A percentile compares a stretch with the other conserved stretches of the same genome.
Evolutionary conservation across 1,139 yeast species (phyloP).

Genomic region (Blastobotrys apis): DNA sequence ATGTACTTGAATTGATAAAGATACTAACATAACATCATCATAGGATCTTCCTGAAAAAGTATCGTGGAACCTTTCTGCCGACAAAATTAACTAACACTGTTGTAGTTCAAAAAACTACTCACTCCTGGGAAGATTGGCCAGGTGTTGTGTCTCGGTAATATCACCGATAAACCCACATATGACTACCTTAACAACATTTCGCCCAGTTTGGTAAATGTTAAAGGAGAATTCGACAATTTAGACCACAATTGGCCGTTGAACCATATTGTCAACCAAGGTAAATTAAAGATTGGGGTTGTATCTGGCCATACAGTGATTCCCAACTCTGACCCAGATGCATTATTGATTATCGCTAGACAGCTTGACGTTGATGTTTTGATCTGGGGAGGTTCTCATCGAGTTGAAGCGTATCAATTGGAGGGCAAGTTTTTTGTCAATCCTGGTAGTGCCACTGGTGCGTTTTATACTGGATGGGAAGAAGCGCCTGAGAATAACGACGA

Average conservation of each 20-base stretch:
- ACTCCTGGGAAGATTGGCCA: slow-evolving; percentile 79
- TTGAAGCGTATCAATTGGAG: slow-evolving; percentile 88
- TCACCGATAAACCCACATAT: slow-evolving; percentile 61
- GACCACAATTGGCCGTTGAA: slow-evolving; percentile 52
- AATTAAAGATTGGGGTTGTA: slow-evolving; percentile 74
- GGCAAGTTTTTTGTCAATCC: slow-evolving; percentile 93
- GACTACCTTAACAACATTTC: slow-evolving; percentile 64
- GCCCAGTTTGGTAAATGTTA: slow-evolving; percentile 68
- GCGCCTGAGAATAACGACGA: slow-evolving; percentile 35
- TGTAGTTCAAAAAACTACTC: slow-evolving; percentile 66
- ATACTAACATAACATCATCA: slow-evolving; percentile 11
- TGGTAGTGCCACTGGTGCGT: slow-evolving; percentile 95
- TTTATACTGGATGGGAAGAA: slow-evolving; percentile 48
- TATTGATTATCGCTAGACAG: slow-evolving; percentile 79
- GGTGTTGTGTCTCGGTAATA: slow-evolving; percentile 81
- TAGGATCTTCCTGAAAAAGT: slow-evolving; percentile 42
- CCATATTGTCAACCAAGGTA: slow-evolving; percentile 62
- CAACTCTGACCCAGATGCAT: slow-evolving; percentile 76
- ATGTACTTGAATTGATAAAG: slow-evolving; percentile 19
- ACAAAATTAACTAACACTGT: not conserved
- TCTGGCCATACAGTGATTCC: slow-evolving; percentile 86
- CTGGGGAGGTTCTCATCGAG: slow-evolving; percentile 96
- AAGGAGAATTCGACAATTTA: slow-evolving; percentile 63
- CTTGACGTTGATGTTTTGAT: slow-evolving; percentile 85
- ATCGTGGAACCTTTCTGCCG: slow-evolving; percentile 13